Conservation (phyloP, 1,284 basidiomycete species). For the Ustilago tritici region DNA sequence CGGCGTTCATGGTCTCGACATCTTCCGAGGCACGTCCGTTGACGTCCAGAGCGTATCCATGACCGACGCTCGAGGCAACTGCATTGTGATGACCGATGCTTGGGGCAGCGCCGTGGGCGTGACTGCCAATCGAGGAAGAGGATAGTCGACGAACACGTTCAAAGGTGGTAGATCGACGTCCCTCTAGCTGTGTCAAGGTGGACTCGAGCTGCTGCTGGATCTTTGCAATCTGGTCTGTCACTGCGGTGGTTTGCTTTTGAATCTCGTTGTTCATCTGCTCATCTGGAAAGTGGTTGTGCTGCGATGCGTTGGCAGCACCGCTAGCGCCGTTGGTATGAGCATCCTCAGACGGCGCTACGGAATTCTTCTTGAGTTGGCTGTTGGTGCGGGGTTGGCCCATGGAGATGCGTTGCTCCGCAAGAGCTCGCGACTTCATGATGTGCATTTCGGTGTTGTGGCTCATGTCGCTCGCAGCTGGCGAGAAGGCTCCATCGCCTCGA, state of each 20-base stretch:
- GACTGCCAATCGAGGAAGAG: conserved; percentile 38
- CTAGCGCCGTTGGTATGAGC: conserved; percentile 15
- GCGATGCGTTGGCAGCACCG: conserved; percentile 19
- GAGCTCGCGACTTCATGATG: conserved; percentile 59
- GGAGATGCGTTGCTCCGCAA: conserved; percentile 62
- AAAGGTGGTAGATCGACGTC: conserved; percentile 53
- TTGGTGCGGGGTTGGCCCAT: conserved; percentile 36
- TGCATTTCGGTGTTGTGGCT: conserved; percentile 54
- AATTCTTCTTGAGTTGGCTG: conserved; percentile 23
- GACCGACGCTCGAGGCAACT: conserved; percentile 35
- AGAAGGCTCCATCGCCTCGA: conserved; percentile 22
- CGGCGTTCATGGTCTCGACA: conserved; percentile 43
- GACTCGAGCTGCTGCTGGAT: conserved; percentile 66
- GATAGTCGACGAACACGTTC: conserved; percentile 52
- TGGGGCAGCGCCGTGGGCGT: conserved; percentile 34
- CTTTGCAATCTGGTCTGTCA: conserved; percentile 63
- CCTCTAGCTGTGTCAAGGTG: conserved; percentile 62
- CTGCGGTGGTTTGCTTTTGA: conserved; percentile 58
- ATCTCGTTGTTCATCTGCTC: conserved; percentile 67
- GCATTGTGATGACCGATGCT: conserved; percentile 55
- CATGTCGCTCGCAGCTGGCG: conserved; percentile 42
- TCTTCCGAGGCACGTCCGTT: conserved; percentile 26
- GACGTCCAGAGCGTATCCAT: conserved; percentile 19
- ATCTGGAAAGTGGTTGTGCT: conserved; percentile 61
- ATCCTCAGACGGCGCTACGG: conserved; percentile 12